Evolutionary conservation across 2,329 filamentous ascomycete genomes (phyloP).

Genomic region (Cladophialophora yegresii): DNA sequence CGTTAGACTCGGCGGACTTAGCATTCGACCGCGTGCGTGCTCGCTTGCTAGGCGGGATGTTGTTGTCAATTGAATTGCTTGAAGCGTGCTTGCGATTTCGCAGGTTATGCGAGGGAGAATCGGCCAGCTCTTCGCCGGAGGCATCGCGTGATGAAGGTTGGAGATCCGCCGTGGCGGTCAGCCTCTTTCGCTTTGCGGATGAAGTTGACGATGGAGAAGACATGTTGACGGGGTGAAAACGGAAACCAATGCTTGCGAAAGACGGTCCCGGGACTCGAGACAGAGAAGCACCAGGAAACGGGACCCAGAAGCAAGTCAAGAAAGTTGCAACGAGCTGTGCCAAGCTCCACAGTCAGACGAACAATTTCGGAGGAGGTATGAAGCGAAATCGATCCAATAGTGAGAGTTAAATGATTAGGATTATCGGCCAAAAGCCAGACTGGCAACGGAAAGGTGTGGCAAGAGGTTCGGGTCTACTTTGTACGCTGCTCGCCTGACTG

Average conservation of each 20-base stretch:
- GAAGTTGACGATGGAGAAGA: slow-evolving; percentile 60
- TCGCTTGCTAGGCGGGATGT: slow-evolving; percentile 69
- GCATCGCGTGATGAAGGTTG: slow-evolving; percentile 78
- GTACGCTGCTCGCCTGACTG: background rate
- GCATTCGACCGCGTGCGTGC: slow-evolving; percentile 60
- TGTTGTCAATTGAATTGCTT: slow-evolving; percentile 49
- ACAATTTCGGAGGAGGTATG: slow-evolving; percentile 13
- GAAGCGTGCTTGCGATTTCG: slow-evolving; percentile 59
- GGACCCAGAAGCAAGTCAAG: background rate
- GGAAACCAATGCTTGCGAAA: background rate
- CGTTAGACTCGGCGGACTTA: slow-evolving; percentile 38
- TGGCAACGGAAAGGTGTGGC: background rate
- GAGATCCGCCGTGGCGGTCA: slow-evolving; percentile 60
- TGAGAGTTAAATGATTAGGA: slow-evolving; percentile 5
- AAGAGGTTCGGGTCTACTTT: background rate
- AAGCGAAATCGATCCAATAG: slow-evolving; percentile 3
- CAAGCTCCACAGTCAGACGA: slow-evolving; percentile 17
- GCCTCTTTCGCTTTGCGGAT: slow-evolving; percentile 79
- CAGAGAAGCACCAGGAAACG: background rate
- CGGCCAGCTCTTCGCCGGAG: slow-evolving; percentile 70
- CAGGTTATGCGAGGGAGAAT: slow-evolving; percentile 60
- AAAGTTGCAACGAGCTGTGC: slow-evolving; percentile 5
- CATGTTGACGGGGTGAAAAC: slow-evolving; percentile 44
- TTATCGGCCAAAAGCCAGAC: background rate
- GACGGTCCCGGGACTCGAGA: background rate